Percentiles rank a stretch among this genome's conserved stretches.
Conservation (phyloP, 1,139 yeast genomes). For the Kurtzmaniella natalensis region DNA sequence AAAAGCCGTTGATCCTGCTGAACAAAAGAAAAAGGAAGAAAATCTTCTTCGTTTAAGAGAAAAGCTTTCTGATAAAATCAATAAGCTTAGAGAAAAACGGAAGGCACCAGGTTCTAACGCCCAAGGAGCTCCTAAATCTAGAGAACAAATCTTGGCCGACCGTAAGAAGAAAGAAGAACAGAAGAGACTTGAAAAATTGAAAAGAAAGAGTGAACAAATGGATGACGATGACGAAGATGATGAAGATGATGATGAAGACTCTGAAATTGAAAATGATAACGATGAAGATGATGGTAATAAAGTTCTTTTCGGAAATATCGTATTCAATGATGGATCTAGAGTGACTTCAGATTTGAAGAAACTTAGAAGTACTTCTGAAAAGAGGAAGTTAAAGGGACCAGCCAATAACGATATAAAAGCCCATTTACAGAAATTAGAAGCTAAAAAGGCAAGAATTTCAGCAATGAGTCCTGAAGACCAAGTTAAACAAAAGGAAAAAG, state of each 20-base stretch:
- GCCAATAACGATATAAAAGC: conserved; percentile 81
- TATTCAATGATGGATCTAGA: conserved; percentile 76
- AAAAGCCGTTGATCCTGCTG: conserved; percentile 39
- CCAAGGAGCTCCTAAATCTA: conserved; percentile 75
- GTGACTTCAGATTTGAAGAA: conserved; percentile 72
- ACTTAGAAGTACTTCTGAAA: conserved; percentile 48
- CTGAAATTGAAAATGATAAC: conserved; percentile 17
- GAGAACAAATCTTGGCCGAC: conserved; percentile 71
- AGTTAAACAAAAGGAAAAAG: conserved; percentile 59
- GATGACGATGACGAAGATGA: conserved; percentile 33
- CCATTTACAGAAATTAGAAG: conserved; percentile 72
- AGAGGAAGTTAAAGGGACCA: conserved; percentile 70
- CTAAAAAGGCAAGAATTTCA: conserved; percentile 62
- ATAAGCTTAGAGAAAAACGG: conserved; percentile 67
- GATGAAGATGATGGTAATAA: conserved; percentile 27
- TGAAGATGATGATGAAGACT: conserved; percentile 37
- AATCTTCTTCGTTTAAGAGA: conserved; percentile 64
- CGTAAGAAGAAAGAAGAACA: conserved; percentile 40
- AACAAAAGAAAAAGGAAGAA: conserved; percentile 44
- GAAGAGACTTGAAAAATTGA: conserved; percentile 32
- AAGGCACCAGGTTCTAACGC: conserved; percentile 86
- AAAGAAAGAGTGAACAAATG: conserved; percentile 35
- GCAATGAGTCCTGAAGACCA: conserved; percentile 62
- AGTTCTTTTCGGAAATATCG: conserved; percentile 77
- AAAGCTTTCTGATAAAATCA: conserved; percentile 70